These are phyloP conservation scores for Purpureocillium lavendulum DNA, from an alignment of 2,329 filamentous ascomycete genomes.

Conservation along the genomic window DNA sequence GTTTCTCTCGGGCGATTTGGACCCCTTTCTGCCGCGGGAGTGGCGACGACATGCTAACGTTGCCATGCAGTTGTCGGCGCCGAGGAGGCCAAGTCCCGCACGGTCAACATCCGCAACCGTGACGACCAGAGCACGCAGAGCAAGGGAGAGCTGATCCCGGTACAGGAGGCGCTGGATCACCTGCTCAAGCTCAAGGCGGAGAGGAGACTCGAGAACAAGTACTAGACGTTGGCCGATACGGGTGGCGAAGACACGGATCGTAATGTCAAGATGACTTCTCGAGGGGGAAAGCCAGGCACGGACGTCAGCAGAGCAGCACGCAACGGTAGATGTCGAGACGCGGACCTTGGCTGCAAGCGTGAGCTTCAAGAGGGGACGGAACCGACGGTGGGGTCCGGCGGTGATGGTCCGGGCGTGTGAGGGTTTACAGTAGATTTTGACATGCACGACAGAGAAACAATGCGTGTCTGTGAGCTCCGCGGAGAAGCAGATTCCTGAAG, in stretches of 20 bases:
- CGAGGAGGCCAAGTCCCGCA: conserved; percentile 50
- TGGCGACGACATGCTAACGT: conserved; percentile 7
- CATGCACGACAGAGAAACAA: no score
- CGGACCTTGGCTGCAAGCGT: no score
- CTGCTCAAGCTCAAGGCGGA: conserved; percentile 43
- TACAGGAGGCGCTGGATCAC: conserved; percentile 49
- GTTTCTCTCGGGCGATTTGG: not conserved
- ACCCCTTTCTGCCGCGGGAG: not conserved
- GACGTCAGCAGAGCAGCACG: no score
- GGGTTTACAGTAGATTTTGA: no score
- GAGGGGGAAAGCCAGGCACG: no score
- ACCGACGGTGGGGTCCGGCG: no score
- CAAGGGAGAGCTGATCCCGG: conserved; percentile 48
- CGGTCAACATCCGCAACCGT: conserved; percentile 56
- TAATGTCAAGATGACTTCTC: not conserved
- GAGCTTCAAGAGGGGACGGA: no score
- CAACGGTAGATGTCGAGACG: no score
- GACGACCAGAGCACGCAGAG: conserved; percentile 55
- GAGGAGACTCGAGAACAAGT: conserved; percentile 26
- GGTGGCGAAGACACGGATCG: not conserved
- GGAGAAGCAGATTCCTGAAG: no score
- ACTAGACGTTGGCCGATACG: conserved; percentile 12
- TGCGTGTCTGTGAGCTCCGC: no score
- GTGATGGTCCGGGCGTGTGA: no score
- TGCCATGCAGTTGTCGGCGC: conserved; percentile 45